Percentiles rank a stretch among this genome's conserved stretches.
Evolutionary conservation across 2,329 filamentous ascomycete genomes (phyloP).

Genomic region (Bipolaris gigantea): DNA sequence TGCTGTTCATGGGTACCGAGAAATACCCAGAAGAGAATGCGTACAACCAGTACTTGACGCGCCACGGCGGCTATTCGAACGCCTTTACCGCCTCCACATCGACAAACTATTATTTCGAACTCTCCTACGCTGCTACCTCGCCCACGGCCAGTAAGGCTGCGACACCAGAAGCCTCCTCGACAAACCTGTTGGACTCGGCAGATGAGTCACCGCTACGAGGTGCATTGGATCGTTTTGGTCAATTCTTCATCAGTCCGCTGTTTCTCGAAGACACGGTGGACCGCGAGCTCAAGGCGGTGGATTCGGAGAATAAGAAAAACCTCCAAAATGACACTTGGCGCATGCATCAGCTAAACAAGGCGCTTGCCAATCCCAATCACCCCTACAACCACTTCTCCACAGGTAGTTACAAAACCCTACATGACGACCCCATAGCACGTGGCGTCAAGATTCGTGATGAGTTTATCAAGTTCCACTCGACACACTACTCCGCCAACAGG

Average conservation of each 20-base stretch:
- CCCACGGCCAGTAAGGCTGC: constrained; percentile 54
- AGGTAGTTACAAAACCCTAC: constrained; percentile 82
- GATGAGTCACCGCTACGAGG: constrained; percentile 69
- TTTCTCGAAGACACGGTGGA: constrained; percentile 85
- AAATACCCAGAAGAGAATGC: constrained; percentile 82
- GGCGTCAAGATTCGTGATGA: constrained; percentile 85
- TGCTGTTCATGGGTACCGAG: constrained; percentile 97
- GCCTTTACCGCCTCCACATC: constrained; percentile 92
- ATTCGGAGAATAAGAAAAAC: constrained; percentile 98
- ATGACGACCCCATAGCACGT: constrained; percentile 75
- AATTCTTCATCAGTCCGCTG: constrained; percentile 88
- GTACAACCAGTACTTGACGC: constrained; percentile 89
- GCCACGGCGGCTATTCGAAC: constrained; percentile 89
- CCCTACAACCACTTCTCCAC: constrained; percentile 92
- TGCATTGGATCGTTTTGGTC: constrained; percentile 85
- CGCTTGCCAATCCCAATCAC: constrained; percentile 82
- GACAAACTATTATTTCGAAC: constrained; percentile 97
- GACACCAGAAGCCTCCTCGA: constrained; percentile 42
- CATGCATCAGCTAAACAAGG: constrained; percentile 83
- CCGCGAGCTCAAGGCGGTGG: constrained; percentile 82
- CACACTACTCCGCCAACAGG: constrained; percentile 87
- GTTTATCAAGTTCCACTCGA: constrained; percentile 89
- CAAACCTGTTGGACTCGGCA: constrained; percentile 42
- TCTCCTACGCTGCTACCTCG: constrained; percentile 72
- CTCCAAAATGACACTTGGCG: constrained; percentile 89